A percentile compares a stretch with the other conserved stretches of the same genome.
phyloP scores from a whole-genome alignment of 192 early-diverging fungal genomes.

The Paraglomus occultum region DNA sequence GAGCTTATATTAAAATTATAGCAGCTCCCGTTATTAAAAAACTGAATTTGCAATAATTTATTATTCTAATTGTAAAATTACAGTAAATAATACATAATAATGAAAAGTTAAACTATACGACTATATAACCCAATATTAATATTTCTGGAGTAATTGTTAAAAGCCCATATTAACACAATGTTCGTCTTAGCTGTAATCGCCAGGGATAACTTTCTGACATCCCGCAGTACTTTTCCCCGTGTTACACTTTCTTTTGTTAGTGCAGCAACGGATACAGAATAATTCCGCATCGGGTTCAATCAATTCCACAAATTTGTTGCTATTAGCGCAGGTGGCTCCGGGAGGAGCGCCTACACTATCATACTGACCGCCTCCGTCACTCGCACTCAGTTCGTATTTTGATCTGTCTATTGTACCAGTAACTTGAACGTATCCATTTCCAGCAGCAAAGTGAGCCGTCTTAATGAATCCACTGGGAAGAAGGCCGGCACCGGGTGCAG shows the following conservation, averaged over 20 bases:
- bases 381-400: slow-evolving; percentile 34
- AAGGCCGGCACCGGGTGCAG: slow-evolving; percentile 31
- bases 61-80: too few species aligned
- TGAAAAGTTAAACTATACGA: too few species aligned
- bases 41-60: too few species aligned
- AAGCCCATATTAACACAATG: too few species aligned
- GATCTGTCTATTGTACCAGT: slow-evolving; percentile 48
- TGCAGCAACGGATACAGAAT: slow-evolving; percentile 57
- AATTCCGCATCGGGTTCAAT: slow-evolving; percentile 45
- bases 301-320: slow-evolving; percentile 51
- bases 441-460: slow-evolving; percentile 37
- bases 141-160: too few species aligned
- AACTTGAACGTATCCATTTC: slow-evolving; percentile 45
- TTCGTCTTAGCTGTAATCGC: background rate
- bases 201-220: slow-evolving; percentile 23
- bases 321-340: slow-evolving; percentile 44
- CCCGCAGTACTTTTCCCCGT: slow-evolving; percentile 29
- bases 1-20: too few species aligned
- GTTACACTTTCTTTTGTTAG: slow-evolving; percentile 35
- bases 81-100: too few species aligned
- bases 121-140: too few species aligned
- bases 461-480: slow-evolving; percentile 44
- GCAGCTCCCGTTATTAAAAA: too few species aligned
- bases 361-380: slow-evolving; percentile 53
- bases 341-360: slow-evolving; percentile 43